Percentiles rank a stretch among this genome's conserved stretches.
These are phyloP conservation scores for Cyanodermella asteris DNA, from an alignment of 2,329 filamentous ascomycete species.

Conservation along the genomic window DNA sequence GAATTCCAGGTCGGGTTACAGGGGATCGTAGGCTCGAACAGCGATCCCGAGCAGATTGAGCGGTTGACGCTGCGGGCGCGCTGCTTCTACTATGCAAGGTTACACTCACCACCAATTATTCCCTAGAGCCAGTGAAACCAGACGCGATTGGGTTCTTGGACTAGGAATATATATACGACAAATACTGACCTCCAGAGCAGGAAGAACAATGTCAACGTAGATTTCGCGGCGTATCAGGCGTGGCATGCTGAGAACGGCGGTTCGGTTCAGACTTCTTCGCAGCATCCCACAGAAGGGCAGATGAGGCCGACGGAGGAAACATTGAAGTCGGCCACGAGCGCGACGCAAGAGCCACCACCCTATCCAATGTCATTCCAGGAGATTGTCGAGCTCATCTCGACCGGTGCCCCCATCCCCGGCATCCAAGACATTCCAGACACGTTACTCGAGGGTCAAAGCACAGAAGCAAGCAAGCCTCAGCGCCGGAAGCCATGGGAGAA, in stretches of 20 bases:
- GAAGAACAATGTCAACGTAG: conserved; percentile 27
- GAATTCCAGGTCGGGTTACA: conserved; percentile 27
- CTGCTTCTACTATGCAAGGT: conserved; percentile 21
- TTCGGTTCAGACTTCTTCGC: background rate
- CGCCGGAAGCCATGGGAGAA: conserved; percentile 66
- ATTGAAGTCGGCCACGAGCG: conserved; percentile 3
- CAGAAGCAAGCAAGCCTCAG: conserved; percentile 26
- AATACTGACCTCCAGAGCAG: conserved; percentile 7
- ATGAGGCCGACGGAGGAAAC: background rate
- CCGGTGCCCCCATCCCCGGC: conserved; percentile 62
- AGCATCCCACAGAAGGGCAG: background rate
- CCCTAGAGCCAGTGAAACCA: conserved; percentile 1
- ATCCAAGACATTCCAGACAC: conserved; percentile 74
- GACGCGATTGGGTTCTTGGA: background rate
- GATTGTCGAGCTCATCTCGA: conserved; percentile 66
- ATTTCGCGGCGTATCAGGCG: conserved; percentile 44
- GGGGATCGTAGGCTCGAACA: conserved; percentile 20
- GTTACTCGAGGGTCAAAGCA: conserved; percentile 47
- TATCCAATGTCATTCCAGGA: conserved; percentile 71
- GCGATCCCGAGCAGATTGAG: conserved; percentile 17
- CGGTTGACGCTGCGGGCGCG: conserved; percentile 23
- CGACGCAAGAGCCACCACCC: conserved; percentile 21
- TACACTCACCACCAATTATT: conserved; percentile 1
- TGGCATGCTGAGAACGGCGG: conserved; percentile 30
- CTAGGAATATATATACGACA: background rate